Evolutionary conservation across 2,329 filamentous ascomycete genomes (phyloP).

Genomic region (Thielaviopsis euricoi): DNA sequence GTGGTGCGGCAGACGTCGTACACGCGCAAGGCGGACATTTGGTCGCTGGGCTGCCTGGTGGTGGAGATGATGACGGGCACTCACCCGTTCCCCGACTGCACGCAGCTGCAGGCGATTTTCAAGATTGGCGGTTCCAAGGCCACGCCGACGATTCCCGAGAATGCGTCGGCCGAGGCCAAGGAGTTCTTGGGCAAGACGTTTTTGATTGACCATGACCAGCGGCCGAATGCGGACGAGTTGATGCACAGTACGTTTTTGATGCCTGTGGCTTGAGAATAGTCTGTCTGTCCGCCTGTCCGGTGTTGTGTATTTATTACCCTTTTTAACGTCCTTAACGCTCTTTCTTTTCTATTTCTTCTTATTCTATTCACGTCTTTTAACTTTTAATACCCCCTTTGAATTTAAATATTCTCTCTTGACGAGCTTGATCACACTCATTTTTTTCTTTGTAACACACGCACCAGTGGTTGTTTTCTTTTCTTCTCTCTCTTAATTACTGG

Average conservation of each 20-base stretch:
- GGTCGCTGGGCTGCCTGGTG: conserved; percentile 89
- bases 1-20: conserved; percentile 96
- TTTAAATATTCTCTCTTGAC: no score
- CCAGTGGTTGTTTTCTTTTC: no score
- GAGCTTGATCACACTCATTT: no score
- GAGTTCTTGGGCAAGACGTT: conserved; percentile 79
- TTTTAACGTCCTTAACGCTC: no score
- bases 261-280: conserved; percentile 40
- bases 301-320: no score
- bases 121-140: conserved; percentile 86
- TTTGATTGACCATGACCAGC: conserved; percentile 83
- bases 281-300: background rate
- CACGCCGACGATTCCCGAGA: conserved; percentile 73
- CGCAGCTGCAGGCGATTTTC: conserved; percentile 94
- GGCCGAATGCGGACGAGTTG: conserved; percentile 82
- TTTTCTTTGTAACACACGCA: no score
- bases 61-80: conserved; percentile 98
- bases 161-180: conserved; percentile 68
- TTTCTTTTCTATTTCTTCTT: no score
- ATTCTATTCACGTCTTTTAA: no score
- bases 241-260: conserved; percentile 69
- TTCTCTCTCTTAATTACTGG: no score
- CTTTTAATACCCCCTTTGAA: no score
- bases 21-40: conserved; percentile 96
- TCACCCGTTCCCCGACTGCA: conserved; percentile 93